phyloP scores from a whole-genome alignment of 2,329 filamentous ascomycete species.

The Sordariomycetes sp. region DNA sequence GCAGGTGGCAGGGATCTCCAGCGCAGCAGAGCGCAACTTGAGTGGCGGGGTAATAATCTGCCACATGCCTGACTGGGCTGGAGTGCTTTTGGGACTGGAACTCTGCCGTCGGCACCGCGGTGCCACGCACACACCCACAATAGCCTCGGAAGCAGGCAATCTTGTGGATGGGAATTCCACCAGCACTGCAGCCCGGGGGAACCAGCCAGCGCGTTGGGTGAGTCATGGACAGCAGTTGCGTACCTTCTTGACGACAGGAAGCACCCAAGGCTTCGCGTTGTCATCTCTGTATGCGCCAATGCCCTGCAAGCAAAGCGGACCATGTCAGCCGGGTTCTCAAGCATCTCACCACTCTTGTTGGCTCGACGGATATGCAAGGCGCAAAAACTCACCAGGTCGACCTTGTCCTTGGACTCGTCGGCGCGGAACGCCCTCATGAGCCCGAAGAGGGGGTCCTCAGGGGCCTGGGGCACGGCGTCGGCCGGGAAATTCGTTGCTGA shows the following conservation, averaged over 20 bases:
- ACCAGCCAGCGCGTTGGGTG: too few species aligned
- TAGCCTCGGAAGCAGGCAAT: neutral
- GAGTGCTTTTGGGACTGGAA: neutral
- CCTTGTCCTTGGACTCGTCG: conserved; percentile 68
- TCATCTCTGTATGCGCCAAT: conserved; percentile 93
- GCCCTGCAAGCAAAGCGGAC: conserved; percentile 28
- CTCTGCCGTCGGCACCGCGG: neutral
- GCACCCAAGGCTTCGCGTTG: conserved; percentile 92
- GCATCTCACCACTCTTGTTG: neutral
- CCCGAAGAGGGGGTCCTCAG: conserved; percentile 91
- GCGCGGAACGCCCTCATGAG: conserved; percentile 80
- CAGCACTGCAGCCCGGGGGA: neutral
- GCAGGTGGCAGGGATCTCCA: neutral
- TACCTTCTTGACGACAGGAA: conserved; percentile 96
- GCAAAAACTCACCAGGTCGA: conserved; percentile 66
- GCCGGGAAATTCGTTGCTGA: conserved; percentile 53
- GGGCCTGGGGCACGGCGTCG: conserved; percentile 74
- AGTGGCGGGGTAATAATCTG: conserved; percentile 1
- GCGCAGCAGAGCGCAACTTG: neutral
- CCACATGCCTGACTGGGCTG: neutral
- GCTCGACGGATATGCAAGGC: neutral
- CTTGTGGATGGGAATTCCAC: neutral
- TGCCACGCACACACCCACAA: neutral
- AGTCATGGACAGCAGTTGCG: conserved; percentile 14
- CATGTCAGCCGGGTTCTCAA: neutral